Evolutionary conservation across 169 alveolate genomes (phyloP).

Genomic region (Perkinsus chesapeaki): DNA sequence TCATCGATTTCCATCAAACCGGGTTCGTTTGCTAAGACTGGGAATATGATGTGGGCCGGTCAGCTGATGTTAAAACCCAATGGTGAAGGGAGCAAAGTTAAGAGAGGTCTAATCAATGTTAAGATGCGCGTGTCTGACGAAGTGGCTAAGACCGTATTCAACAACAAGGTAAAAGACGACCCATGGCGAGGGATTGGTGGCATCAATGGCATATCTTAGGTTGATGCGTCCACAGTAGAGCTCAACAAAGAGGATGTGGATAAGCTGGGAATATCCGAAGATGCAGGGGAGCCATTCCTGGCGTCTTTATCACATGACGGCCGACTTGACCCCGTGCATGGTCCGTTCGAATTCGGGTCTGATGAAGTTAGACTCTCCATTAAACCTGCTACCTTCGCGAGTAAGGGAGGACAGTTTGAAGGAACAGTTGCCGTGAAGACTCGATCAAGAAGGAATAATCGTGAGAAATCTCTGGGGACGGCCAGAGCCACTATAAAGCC

Average conservation of each 20-base stretch:
- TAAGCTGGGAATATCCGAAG: background rate
- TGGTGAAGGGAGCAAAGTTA: background rate
- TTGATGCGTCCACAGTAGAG: background rate
- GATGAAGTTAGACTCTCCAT: background rate
- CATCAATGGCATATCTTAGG: background rate
- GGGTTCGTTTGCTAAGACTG: background rate
- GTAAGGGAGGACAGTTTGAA: background rate
- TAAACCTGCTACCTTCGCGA: background rate
- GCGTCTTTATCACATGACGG: background rate
- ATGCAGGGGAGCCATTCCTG: background rate
- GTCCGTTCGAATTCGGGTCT: background rate
- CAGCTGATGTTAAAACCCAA: background rate
- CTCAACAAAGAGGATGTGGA: background rate
- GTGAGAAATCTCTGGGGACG: background rate
- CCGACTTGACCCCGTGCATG: background rate
- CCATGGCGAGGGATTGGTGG: background rate
- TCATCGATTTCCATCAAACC: background rate
- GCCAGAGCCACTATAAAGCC: background rate
- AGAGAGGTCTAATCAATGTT: background rate
- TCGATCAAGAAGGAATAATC: background rate
- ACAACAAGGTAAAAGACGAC: background rate
- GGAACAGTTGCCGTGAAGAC: background rate
- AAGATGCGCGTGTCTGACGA: background rate
- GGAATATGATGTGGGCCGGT: background rate
- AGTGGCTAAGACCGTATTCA: background rate